Conservation (phyloP, 2,329 filamentous ascomycete genomes). For the Sclerotinia spermophila region DNA sequence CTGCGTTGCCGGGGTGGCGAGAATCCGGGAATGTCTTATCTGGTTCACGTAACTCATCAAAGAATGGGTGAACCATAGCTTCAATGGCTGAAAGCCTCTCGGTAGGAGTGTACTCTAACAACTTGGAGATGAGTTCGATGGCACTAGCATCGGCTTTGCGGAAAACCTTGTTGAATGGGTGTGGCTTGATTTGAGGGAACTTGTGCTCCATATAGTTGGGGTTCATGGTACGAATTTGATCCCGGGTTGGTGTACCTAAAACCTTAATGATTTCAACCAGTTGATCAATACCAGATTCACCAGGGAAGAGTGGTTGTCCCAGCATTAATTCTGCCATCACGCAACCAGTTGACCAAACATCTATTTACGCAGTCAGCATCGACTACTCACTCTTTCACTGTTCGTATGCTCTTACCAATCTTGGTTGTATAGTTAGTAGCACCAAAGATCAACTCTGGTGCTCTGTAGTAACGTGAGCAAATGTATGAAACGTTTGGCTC, state of each 20-base stretch:
- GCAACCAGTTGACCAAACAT: slow-evolving; percentile 98
- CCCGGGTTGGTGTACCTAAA: slow-evolving; percentile 88
- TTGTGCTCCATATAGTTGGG: slow-evolving; percentile 99
- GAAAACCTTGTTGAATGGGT: slow-evolving; percentile 99
- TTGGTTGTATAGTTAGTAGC: slow-evolving; percentile 99
- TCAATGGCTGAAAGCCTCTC: slow-evolving; percentile 91
- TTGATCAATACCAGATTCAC: slow-evolving; percentile 97
- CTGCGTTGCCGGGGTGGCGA: slow-evolving; percentile 71
- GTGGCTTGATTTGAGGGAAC: slow-evolving; percentile 99
- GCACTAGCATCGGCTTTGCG: slow-evolving; percentile 90
- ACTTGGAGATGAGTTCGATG: slow-evolving; percentile 88
- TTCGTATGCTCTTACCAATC: slow-evolving; percentile 68
- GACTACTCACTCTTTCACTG: slow-evolving; percentile 20
- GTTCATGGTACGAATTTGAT: slow-evolving; percentile 99
- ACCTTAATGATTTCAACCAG: slow-evolving; percentile 99
- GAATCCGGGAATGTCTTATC: slow-evolving; percentile 89
- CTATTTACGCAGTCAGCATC: slow-evolving; percentile 45
- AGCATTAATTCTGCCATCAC: slow-evolving; percentile 99
- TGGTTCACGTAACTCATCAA: slow-evolving; percentile 93
- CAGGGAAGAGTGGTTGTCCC: slow-evolving; percentile 94
- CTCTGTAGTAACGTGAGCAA: slow-evolving; percentile 97
- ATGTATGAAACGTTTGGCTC: slow-evolving; percentile 99
- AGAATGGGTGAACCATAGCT: slow-evolving; percentile 98
- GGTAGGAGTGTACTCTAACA: slow-evolving; percentile 96
- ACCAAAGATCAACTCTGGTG: slow-evolving; percentile 96